Conservation (phyloP, 768 basidiomycete genomes). For the Coprinopsis sp. region DNA sequence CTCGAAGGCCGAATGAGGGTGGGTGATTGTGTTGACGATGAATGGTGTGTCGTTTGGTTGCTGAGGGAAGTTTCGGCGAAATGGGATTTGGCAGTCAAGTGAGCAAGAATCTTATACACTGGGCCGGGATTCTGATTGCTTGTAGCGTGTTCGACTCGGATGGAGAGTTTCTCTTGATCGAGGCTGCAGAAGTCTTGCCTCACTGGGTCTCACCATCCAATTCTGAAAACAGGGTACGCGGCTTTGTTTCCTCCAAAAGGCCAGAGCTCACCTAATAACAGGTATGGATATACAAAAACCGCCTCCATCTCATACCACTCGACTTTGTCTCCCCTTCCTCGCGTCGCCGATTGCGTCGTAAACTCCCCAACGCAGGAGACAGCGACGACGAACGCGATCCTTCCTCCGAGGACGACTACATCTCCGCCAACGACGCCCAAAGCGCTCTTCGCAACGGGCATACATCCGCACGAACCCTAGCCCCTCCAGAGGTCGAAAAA, state of each 20-base stretch:
- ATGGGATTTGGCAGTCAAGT: conserved; percentile 84
- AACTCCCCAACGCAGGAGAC: conserved; percentile 33
- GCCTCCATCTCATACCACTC: conserved; percentile 85
- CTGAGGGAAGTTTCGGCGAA: conserved; percentile 68
- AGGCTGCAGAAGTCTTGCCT: conserved; percentile 88
- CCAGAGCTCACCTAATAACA: conserved; percentile 36
- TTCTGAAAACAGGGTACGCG: conserved; percentile 85
- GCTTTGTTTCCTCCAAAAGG: conserved; percentile 23
- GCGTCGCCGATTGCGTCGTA: conserved; percentile 48
- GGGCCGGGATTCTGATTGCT: too few relatives aligned
- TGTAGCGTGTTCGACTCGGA: conserved; percentile 79
- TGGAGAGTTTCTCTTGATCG: conserved; percentile 94
- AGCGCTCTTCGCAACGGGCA: conserved; percentile 55
- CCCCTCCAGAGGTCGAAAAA: conserved; percentile 56
- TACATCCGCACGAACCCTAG: conserved; percentile 52
- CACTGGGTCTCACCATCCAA: conserved; percentile 90
- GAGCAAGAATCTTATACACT: too few relatives aligned
- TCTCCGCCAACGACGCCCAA: conserved; percentile 61
- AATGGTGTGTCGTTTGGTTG: conserved; percentile 94
- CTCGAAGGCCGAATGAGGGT: conserved; percentile 86
- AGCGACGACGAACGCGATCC: conserved; percentile 48
- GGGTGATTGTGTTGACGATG: conserved; percentile 96
- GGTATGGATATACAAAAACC: conserved; percentile 88
- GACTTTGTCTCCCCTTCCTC: conserved; percentile 63
- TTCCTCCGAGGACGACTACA: conserved; percentile 43